Base-by-base conservation (phyloP, 345 rosid genomes). In the Dovyalis caffra region DNA sequence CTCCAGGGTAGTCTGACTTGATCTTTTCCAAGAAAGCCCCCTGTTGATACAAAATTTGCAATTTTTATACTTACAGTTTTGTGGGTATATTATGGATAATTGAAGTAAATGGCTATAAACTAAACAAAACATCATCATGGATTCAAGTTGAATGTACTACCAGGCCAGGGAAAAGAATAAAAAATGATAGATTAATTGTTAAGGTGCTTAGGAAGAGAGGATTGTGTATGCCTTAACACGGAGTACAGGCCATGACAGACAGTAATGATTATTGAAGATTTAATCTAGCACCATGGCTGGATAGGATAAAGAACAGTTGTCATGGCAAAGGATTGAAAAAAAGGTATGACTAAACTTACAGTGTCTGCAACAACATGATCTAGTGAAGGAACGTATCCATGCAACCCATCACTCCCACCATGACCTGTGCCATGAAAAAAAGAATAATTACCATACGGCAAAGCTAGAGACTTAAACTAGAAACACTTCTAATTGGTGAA, bases 321-420 rank as follows among this genome's bases (percentile, higher is more conserved):
- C 57, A 2, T 51, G 57, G 57, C 11, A 20, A 51, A 29, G 31
- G 26, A 25, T 29, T 62, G 12, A 33, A 40, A 66, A 12, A 53
- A 66, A 61, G 14, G 65, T 8, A 53, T 20, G 62, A 33, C 10
- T 64, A 61, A 64, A 78, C 96, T 79, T 88, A 93, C 99, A 0
- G 93, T 89, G 71, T 95, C 99, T 7, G 91, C 91, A 79, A 88
- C 97, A 71, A 95, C 99, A 62, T 88, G 88, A 75, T 95, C 98
- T 63, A 95, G 93, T 69, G 99, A 95, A 83, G 99, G 99, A 83
- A 95, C 97, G 47, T 91, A 93, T 60, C 99, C 99, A 77, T 95
- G 99, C 88, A 95, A 88, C 38, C 98, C 98, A 79, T 95, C 99
- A n/a, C 98, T 95, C 45, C 99, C 99, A 70, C 99, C 99, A 68